Evolutionary conservation across 139 green algal species (phyloP), one percentile per base, ranked within the genome.

Genomic region (Tetraselmis striata): DNA sequence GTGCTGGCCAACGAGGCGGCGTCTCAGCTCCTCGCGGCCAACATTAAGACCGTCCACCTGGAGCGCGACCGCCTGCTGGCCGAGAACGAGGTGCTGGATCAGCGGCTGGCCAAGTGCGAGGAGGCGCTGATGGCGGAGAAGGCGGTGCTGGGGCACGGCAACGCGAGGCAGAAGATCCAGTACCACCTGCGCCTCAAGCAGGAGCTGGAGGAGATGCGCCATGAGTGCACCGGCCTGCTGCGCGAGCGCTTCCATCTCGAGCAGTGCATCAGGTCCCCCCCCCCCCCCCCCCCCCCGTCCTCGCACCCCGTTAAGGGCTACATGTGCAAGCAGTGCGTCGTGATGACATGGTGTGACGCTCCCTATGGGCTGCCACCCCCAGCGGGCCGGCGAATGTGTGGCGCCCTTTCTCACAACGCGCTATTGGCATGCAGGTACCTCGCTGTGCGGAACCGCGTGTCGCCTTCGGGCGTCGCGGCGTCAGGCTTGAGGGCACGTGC

Each of bases 171-270:
- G 82, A 90, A 91, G 86, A 93, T 92, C 77, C 90, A 92, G 80
- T 90, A 92, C 81, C 86, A 92, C 81, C 77, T 90, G 83, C 83
- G 84, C 24, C 82, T 90, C 1, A 84, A 84, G 78, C 81, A 87
- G 83, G 90, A 93, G 86, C 85, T 94, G 76, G 90, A 94, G 83
- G 90, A 94, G 84, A 83, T 94, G 83, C 75, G 90, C 1, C 85
- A 91, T 67, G 88, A 94, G 80, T 89, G 83, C 79, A 92, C 85
- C 0, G 79, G 91, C 67, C 86, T 92, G 78, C 82, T 90, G 31
- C 82, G 86, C 0, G 90, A 94, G 31, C 85, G 87, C 59, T 94
- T 94, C 85, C 82, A 88, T 23, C 83, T 92, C 83, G 87, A 94
- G 84, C 90, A 94, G 80, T 89, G 84, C 59, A 79, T 94, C 67